Base-by-base conservation (phyloP, 2,329 filamentous ascomycete species). In the Fusarium pseudoanthophilum region DNA sequence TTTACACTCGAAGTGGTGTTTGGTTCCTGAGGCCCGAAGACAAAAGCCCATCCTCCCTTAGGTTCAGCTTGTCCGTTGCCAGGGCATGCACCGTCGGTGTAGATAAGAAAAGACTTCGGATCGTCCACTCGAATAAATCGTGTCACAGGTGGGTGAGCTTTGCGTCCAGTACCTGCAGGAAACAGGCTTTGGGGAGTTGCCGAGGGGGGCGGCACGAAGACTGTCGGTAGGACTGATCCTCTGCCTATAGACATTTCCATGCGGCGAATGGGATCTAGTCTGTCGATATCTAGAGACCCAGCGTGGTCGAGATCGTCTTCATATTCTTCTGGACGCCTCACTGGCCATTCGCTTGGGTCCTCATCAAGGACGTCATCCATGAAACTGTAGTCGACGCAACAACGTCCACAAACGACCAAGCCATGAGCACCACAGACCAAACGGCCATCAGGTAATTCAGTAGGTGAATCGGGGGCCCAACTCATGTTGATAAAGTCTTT, bases 81-180 rank as follows among this genome's bases (percentile, higher is more conserved):
- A 3, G 82, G 60, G 64, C 86, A 88, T 0, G 84, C 81, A 7
- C 86, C 85, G 65, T 86, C 84, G 1, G 82, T 83, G 69, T 81
- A 85, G 43, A 86, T 79, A 26, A 88, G 81, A n/a, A 81, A 21
- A 14, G 42, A 24, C 24, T 39, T 36, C 21, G 18, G 40, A 14
- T 75, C 39, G 16, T 62, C 28, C 18, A 39, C 57, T 34, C 32
- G 16, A n/a, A 78, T 24, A n/a, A 72, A 77, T 5, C 67, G 64
- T 11, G 34, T 14, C 1, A 49, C n/a, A 2, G 15, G 7, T 7
- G 55, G 42, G 18, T 1, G 21, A 15, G 20, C 15, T 4, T 49
- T 32, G 7, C 20, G 32, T 18, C 45, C 5, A 9, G 26, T 5
- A 4, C 20, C 42, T 10, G 21, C 28, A 1, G 58, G 46, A 52